These are phyloP conservation scores for Pharnaceum exiguum DNA, from an alignment of 148 eudicot species.

Conservation along the genomic window DNA sequence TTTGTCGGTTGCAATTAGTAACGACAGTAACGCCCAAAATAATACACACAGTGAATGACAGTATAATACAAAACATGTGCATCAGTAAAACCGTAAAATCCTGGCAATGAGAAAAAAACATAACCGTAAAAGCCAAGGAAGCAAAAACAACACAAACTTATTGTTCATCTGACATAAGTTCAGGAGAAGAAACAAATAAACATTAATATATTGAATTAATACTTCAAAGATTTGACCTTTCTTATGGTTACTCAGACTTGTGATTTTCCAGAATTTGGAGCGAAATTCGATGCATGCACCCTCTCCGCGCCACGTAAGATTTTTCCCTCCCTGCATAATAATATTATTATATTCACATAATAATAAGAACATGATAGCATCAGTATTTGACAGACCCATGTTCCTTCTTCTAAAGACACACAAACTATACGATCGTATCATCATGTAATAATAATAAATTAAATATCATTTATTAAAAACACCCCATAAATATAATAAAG, in stretches of 20 bases:
- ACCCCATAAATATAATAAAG: background rate
- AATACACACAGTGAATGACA: too few relatives aligned
- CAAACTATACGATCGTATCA: slow-evolving; percentile 2
- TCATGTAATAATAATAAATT: too few relatives aligned
- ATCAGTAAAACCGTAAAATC: background rate
- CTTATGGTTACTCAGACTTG: slow-evolving; percentile 26
- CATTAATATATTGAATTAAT: slow-evolving; percentile 13
- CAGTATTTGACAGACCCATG: slow-evolving; percentile 40
- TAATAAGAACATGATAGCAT: slow-evolving; percentile 9
- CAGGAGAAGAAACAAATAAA: slow-evolving; percentile 1
- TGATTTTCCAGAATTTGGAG: slow-evolving; percentile 26
- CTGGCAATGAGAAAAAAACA: background rate
- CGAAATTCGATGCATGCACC: slow-evolving; percentile 21
- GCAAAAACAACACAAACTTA: background rate
- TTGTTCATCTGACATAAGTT: slow-evolving; percentile 21
- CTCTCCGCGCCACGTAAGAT: slow-evolving; percentile 3
- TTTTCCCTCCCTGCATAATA: slow-evolving; percentile 10
- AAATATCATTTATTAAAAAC: too few relatives aligned
- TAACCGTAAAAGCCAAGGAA: slow-evolving; percentile 6
- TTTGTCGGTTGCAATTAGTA: too few relatives aligned
- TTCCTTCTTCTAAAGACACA: slow-evolving; percentile 35
- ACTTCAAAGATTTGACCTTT: slow-evolving; percentile 30
- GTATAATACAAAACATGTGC: background rate
- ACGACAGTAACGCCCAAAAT: too few relatives aligned
- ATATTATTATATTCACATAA: slow-evolving; percentile 9